Percentiles rank a stretch among this genome's conserved stretches.
These are phyloP conservation scores for Rubroboletus pulcherrimus DNA, from an alignment of 768 basidiomycete species.

Conservation along the genomic window DNA sequence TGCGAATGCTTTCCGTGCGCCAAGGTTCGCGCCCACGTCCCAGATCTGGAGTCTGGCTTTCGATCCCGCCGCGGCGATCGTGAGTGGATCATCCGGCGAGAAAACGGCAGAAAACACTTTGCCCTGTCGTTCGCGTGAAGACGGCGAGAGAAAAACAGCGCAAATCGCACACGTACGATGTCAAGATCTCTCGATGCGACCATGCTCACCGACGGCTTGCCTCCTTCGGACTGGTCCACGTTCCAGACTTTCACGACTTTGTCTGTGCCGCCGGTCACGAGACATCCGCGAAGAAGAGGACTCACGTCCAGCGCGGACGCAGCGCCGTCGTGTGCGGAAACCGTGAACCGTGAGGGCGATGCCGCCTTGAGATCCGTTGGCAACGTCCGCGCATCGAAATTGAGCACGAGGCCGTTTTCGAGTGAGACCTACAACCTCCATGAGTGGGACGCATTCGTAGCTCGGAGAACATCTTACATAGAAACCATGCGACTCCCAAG, in stretches of 20 bases:
- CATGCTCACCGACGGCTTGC: constrained; percentile 74
- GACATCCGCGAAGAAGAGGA: constrained; percentile 82
- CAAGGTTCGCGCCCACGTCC: constrained; percentile 85
- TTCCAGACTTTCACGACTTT: constrained; percentile 98
- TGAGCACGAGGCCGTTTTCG: constrained; percentile 90
- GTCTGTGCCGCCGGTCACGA: constrained; percentile 93
- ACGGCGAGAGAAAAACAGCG: background rate
- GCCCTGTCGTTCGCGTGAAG: constrained; percentile 51
- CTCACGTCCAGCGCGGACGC: constrained; percentile 88
- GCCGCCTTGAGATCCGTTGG: constrained; percentile 62
- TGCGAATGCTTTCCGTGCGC: constrained; percentile 80
- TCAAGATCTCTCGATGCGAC: constrained; percentile 88
- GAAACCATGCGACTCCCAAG: constrained; percentile 84
- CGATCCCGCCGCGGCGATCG: constrained; percentile 90
- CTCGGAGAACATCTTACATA: constrained; percentile 55
- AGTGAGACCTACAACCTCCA: constrained; percentile 68
- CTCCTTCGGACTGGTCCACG: constrained; percentile 59
- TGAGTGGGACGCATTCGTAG: background rate
- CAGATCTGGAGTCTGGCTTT: constrained; percentile 93
- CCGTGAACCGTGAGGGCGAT: constrained; percentile 76
- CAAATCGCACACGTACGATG: constrained; percentile 57
- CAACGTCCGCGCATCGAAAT: constrained; percentile 85
- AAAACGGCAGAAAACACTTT: constrained; percentile 91
- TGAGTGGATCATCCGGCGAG: constrained; percentile 94
- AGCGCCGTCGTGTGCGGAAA: constrained; percentile 91